phyloP scores from a whole-genome alignment of 345 rosid species.

The Anastatica hierochuntica region DNA sequence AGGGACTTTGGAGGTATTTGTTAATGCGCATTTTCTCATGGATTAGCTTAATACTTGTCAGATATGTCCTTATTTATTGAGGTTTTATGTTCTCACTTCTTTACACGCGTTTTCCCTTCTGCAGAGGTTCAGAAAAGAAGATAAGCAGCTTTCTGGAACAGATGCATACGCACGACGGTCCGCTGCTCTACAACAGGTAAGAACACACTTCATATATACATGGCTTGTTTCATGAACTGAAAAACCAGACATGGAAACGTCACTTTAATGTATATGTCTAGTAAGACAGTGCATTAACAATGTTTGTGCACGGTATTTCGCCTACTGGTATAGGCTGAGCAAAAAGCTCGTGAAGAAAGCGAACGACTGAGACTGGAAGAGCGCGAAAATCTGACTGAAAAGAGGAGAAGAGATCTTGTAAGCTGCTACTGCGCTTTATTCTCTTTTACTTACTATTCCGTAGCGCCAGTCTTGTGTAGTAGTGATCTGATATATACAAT shows the following conservation, averaged over 20 bases:
- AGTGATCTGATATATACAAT: slow-evolving; percentile 12
- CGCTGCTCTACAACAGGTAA: slow-evolving; percentile 70
- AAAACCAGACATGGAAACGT: background rate
- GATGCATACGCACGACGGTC: slow-evolving; percentile 84
- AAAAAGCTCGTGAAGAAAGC: slow-evolving; percentile 83
- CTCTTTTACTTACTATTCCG: background rate
- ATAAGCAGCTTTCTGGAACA: slow-evolving; percentile 66
- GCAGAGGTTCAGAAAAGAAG: slow-evolving; percentile 96
- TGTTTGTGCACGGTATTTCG: background rate
- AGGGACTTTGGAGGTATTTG: slow-evolving; percentile 87
- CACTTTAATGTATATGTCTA: too few relatives aligned
- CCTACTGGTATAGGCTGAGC: slow-evolving; percentile 52
- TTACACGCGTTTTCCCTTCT: slow-evolving; percentile 3
- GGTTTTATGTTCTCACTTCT: background rate
- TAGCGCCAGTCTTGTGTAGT: background rate
- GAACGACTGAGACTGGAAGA: slow-evolving; percentile 86
- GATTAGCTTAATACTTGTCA: slow-evolving; percentile 3
- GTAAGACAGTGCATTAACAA: background rate
- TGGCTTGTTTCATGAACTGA: background rate
- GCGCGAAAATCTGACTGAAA: slow-evolving; percentile 71
- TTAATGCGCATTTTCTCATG: background rate
- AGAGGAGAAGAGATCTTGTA: slow-evolving; percentile 89
- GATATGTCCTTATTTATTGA: background rate
- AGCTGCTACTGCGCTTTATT: slow-evolving; percentile 18
- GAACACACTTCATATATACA: slow-evolving; percentile 5